These are phyloP conservation scores for Metarhizium robertsii DNA, from an alignment of 2,329 filamentous ascomycete species.

Conservation along the genomic window DNA sequence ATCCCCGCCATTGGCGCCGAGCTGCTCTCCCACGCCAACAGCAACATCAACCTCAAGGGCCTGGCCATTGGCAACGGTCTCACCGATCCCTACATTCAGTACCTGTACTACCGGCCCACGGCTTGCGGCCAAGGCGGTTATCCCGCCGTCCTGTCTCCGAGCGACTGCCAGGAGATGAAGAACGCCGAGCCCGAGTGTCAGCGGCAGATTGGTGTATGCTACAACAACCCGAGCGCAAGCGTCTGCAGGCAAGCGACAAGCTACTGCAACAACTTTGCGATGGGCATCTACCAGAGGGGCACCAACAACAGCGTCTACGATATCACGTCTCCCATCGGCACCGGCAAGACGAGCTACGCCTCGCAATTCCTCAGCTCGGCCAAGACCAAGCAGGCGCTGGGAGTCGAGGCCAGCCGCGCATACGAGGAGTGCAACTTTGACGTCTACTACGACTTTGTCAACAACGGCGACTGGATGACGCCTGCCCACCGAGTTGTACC, in stretches of 20 bases:
- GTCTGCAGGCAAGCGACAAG: conserved; percentile 86
- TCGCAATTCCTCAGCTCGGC: conserved; percentile 77
- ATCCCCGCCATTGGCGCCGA: conserved; percentile 86
- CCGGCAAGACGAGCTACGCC: conserved; percentile 81
- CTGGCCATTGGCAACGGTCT: conserved; percentile 92
- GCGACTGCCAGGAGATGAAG: conserved; percentile 79
- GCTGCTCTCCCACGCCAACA: conserved; percentile 86
- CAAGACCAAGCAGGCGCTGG: conserved; percentile 75
- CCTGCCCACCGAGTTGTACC: conserved; percentile 88
- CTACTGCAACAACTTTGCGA: conserved; percentile 94
- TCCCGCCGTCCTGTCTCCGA: conserved; percentile 69
- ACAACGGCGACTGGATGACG: conserved; percentile 90
- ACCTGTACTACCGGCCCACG: conserved; percentile 93
- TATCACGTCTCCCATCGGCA: conserved; percentile 79
- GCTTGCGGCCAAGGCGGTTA: conserved; percentile 93
- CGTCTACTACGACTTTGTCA: conserved; percentile 92
- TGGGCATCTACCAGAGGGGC: conserved; percentile 75
- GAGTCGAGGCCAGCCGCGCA: conserved; percentile 66
- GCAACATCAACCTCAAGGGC: conserved; percentile 96
- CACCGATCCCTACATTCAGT: conserved; percentile 86
- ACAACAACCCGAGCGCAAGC: conserved; percentile 81
- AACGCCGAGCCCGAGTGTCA: conserved; percentile 82
- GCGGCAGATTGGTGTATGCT: conserved; percentile 80
- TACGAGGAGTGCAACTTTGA: conserved; percentile 97
- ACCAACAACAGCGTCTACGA: conserved; percentile 93